Base-by-base conservation (phyloP, 2,329 filamentous ascomycete species). In the Alternaria triticimaculans region DNA sequence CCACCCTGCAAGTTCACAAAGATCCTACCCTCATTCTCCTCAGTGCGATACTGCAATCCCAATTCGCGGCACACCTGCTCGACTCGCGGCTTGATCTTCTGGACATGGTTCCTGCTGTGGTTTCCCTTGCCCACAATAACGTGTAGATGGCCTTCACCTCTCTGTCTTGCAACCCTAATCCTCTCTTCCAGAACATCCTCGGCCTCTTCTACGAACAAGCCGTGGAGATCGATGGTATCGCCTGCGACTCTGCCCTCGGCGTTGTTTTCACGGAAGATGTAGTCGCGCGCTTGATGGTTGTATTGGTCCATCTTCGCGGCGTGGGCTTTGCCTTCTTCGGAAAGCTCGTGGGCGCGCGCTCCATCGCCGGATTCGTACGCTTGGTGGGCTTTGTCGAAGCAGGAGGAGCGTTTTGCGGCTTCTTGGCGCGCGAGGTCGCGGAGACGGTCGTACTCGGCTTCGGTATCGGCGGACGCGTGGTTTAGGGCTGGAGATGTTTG, bases 51-150 rank as follows among this genome's bases (percentile, higher is more conserved):
- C 73, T 94, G 87, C 58, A 99, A 84, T 0, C 94, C 93, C 48
- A 97, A 82, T 78, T 97, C 91, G 53, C 84, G 87, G 80, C 95
- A 97, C 53, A 98, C 85, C 78, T 92, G 87, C 82, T 98, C 94
- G 46, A 98, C 93, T 65, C 92, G 87, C n/a, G 96, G 96, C 83
- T 97, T 97, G 80, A 99, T 90, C 85, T 96, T 97, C 81, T 97
- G 93, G 23, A 98, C 86, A 74, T 96, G 91, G 69, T 90, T 87
- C 10, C 82, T 84, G 55, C 89, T 93, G 82, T 99, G 96, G 79
- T 96, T 96, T 4, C 96, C 96, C 81, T 95, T 97, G 75, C 96
- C 96, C 28, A 98, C 95, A 75, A 99, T 97, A 44, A 97, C 94
- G 82, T 97, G 94, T 60, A 99, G 83, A 82, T 97, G 93, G 20